phyloP scores from a whole-genome alignment of 768 basidiomycete genomes.

The Antrodiella citrinella region DNA sequence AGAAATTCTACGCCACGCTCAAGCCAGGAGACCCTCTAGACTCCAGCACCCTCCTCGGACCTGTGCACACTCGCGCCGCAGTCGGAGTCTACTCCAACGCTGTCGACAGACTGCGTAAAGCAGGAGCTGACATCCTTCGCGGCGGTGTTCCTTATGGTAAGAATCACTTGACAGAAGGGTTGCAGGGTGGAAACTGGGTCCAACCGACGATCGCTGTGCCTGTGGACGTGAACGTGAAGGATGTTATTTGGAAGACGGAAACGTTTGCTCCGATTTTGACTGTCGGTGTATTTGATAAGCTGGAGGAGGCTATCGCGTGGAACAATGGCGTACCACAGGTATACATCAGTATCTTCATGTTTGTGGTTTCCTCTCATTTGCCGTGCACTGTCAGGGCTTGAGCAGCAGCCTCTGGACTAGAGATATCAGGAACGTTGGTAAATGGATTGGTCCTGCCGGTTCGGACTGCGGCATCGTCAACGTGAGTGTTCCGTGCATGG shows the following conservation, averaged over 20 bases:
- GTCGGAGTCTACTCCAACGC: conserved; percentile 59
- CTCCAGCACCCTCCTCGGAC: conserved; percentile 69
- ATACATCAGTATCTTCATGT: conserved; percentile 7
- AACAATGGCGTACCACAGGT: conserved; percentile 86
- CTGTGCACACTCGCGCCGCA: conserved; percentile 68
- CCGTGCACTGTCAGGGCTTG: conserved; percentile 72
- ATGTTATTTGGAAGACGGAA: conserved; percentile 68
- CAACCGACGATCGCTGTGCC: conserved; percentile 79
- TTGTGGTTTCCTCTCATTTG: conserved; percentile 26
- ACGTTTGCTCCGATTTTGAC: conserved; percentile 88
- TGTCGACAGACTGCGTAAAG: conserved; percentile 49
- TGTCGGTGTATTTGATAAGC: conserved; percentile 77
- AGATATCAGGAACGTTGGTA: conserved; percentile 75
- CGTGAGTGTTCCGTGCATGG: conserved; percentile 34
- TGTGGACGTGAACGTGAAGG: conserved; percentile 40
- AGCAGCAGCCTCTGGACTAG: conserved; percentile 90
- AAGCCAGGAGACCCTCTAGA: conserved; percentile 82
- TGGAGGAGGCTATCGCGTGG: conserved; percentile 82
- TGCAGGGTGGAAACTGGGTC: conserved; percentile 78
- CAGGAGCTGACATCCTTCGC: conserved; percentile 68
- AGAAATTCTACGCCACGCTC: conserved; percentile 63
- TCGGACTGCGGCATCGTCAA: conserved; percentile 92
- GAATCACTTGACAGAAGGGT: conserved; percentile 26
- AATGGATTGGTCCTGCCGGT: conserved; percentile 87
- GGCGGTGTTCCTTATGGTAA: conserved; percentile 57